Percentiles rank a stretch among this genome's conserved stretches.
Evolutionary conservation across 768 basidiomycete species (phyloP).

Genomic region (Macrolepiota dolichaula): DNA sequence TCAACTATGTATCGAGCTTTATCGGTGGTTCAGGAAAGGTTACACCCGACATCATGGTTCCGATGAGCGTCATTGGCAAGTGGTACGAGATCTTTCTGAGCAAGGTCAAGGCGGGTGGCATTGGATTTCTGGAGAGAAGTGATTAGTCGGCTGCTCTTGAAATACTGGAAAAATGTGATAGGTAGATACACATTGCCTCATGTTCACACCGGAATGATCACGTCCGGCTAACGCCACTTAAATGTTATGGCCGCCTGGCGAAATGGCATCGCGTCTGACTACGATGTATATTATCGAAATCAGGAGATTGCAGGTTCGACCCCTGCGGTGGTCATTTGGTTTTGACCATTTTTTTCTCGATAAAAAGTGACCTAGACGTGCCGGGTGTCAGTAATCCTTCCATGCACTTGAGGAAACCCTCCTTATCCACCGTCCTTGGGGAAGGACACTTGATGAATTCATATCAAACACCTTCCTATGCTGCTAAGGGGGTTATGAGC

Average conservation of each 20-base stretch:
- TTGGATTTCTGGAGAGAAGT: constrained; percentile 57
- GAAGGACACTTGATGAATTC: too few species aligned
- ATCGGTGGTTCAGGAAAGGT: constrained; percentile 35
- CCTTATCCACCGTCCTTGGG: too few species aligned
- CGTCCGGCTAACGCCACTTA: too few species aligned
- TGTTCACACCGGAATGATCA: not conserved
- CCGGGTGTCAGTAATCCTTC: too few species aligned
- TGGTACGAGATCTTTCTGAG: constrained; percentile 70
- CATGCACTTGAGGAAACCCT: too few species aligned
- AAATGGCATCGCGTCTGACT: constrained; percentile 95
- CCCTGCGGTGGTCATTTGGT: constrained; percentile 74
- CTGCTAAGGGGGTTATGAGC: too few species aligned
- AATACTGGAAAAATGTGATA: not conserved
- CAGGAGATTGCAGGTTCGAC: constrained; percentile 94
- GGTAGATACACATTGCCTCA: not conserved
- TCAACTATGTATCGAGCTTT: constrained; percentile 76
- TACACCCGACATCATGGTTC: constrained; percentile 50
- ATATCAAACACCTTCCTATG: too few species aligned
- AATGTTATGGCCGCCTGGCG: constrained; percentile 68
- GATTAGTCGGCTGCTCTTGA: constrained; percentile 19
- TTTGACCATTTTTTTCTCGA: too few species aligned
- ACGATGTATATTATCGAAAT: constrained; percentile 47
- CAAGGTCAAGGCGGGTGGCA: constrained; percentile 57
- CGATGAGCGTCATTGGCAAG: constrained; percentile 57
- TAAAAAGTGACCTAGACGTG: too few species aligned